Base-by-base conservation (phyloP, 768 basidiomycete species). In the Suillus brevipes region DNA sequence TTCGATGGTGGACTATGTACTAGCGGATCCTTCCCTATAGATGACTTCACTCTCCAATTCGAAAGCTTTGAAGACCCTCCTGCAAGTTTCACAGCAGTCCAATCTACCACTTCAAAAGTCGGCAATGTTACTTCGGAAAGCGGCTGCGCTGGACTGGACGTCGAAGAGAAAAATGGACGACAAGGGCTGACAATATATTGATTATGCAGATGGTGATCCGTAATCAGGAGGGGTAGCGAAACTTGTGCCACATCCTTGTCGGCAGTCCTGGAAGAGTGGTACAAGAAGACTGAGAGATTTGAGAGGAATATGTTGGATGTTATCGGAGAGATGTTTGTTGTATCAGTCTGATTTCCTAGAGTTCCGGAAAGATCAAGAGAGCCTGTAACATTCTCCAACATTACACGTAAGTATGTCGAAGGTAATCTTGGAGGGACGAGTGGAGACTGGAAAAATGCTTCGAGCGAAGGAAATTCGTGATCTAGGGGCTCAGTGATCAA, bases 201-300 rank as follows among this genome's bases (percentile, higher is more conserved):
- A 7, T 75, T 76, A 16, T 80, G 72, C 20, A 96, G 84, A 66
- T 85, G 76, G n/a, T 82, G 82, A 70, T 96, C 95, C 12, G 87
- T 88, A 57, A 95, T 84, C 20, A 97, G 71, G 52, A 97, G 76
- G 14, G 94, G 94, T 16, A 83, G 81, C 31, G 87, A 84, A 57
- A 69, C 37, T 58, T 72, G 75, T 34, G 52, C n/a, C 61, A 68
- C 71, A 8, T 71, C 67, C 37, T 28, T 40, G 6, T 37, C 10
- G 53, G 18, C 38, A 28, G 16, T 58, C 38, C 38, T 34, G 20
- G 70, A 66, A 18, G 69, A 67, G 38, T 76, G 76, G 69, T 89
- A 84, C 13, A 80, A 79, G 67, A 91, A 88, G 12, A 85, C 70
- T 18, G 89, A 89, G 1, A 90, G 13, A 55, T 91, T 90, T 12